Evolutionary conservation across 73 alveolate species (phyloP).

Genomic region (Paramecium caudatum): DNA sequence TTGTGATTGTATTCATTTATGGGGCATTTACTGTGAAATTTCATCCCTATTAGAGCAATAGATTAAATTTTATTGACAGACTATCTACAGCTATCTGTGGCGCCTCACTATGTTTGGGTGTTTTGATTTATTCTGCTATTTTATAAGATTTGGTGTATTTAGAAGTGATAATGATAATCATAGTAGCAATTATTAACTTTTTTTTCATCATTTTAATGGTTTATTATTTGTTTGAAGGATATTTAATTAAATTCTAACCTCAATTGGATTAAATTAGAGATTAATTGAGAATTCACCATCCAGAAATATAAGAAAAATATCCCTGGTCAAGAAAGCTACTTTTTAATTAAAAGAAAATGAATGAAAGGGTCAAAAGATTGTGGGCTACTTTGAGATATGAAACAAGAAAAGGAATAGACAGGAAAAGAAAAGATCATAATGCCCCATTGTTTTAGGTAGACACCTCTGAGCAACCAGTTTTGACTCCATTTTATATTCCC

Average conservation of each 20-base stretch:
- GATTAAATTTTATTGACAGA: slow-evolving; percentile 48
- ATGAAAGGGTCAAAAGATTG: background rate
- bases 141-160: background rate
- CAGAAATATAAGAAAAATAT: background rate
- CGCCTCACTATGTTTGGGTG: slow-evolving; percentile 59
- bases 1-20: slow-evolving; percentile 53
- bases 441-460: background rate
- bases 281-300: slow-evolving; percentile 53
- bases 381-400: slow-evolving; percentile 47
- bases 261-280: slow-evolving; percentile 42
- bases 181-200: slow-evolving; percentile 16
- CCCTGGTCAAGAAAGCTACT: slow-evolving; percentile 58
- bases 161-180: background rate
- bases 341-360: slow-evolving; percentile 29
- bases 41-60: slow-evolving; percentile 25
- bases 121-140: slow-evolving; percentile 22
- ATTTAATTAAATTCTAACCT: slow-evolving; percentile 55
- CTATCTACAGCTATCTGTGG: slow-evolving; percentile 62
- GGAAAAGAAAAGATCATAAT: slow-evolving; percentile 23
- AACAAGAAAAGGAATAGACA: background rate
- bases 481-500: background rate
- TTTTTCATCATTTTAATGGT: slow-evolving; percentile 44
- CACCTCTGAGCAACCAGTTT: background rate
- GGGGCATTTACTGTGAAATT: slow-evolving; percentile 58
- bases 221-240: slow-evolving; percentile 60